Percentiles rank a stretch among this genome's conserved stretches.
phyloP scores from a whole-genome alignment of 805 yeast genomes.

The Candida sakaeoensis region DNA sequence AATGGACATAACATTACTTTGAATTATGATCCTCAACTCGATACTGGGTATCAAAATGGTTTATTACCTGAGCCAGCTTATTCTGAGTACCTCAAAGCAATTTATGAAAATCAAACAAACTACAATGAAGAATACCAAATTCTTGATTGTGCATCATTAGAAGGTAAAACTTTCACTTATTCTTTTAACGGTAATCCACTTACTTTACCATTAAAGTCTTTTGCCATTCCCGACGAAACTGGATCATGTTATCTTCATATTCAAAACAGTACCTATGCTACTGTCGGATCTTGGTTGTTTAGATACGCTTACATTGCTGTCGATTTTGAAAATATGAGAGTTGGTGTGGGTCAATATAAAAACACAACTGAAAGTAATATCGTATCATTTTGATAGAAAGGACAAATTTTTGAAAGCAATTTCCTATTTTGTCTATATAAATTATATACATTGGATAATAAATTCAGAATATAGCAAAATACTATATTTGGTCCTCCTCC shows the following conservation, averaged over 20 bases:
- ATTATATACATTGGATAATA: too few relatives aligned
- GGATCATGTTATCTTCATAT: neutral
- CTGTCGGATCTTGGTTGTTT: neutral
- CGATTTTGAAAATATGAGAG: neutral
- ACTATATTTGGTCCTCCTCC: too few relatives aligned
- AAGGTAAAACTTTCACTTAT: neutral
- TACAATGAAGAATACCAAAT: neutral
- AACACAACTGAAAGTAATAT: neutral
- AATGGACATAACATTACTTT: neutral
- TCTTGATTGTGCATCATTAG: neutral
- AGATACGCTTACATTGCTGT: constrained; percentile 4
- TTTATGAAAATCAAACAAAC: neutral
- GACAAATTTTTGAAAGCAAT: too few relatives aligned
- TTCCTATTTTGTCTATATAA: too few relatives aligned
- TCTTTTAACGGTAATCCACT: neutral
- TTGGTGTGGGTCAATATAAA: constrained; percentile 2
- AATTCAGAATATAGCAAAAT: too few relatives aligned
- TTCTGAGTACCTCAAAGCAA: neutral
- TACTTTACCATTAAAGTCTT: neutral
- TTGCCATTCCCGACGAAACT: neutral
- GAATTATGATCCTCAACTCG: neutral
- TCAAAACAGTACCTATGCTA: neutral
- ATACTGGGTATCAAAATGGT: neutral
- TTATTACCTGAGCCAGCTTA: neutral
- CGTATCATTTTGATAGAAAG: neutral